Conservation (phyloP, 2,329 filamentous ascomycete genomes). For the Balansia obtecta region DNA sequence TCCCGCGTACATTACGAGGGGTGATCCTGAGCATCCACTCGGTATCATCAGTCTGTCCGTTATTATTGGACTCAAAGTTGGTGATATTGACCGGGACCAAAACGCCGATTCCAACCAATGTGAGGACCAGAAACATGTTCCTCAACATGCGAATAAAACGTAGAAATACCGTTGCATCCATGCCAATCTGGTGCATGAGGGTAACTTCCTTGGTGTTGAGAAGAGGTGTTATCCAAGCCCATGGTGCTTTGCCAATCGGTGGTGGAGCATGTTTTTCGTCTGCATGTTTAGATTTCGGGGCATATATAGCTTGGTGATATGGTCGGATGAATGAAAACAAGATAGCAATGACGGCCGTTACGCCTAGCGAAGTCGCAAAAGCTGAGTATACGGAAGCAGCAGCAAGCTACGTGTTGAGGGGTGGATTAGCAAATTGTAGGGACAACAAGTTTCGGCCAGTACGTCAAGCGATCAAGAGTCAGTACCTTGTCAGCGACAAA, state of each 20-base stretch:
- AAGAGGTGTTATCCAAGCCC: constrained; percentile 75
- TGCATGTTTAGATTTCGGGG: constrained; percentile 83
- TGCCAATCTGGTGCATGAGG: constrained; percentile 68
- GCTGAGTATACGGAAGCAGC: constrained; percentile 58
- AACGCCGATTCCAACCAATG: constrained; percentile 60
- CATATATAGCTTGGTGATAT: constrained; percentile 85
- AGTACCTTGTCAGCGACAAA: constrained; percentile 23
- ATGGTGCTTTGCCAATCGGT: constrained; percentile 71
- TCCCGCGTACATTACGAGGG: constrained; percentile 39
- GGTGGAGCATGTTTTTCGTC: constrained; percentile 85
- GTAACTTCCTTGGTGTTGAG: constrained; percentile 65
- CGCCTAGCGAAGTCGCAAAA: constrained; percentile 64
- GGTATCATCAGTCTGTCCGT: constrained; percentile 6
- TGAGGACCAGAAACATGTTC: constrained; percentile 69
- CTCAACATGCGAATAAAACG: constrained; percentile 84
- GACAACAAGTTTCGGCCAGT: neutral
- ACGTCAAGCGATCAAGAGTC: neutral
- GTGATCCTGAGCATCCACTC: constrained; percentile 48
- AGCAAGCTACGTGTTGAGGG: constrained; percentile 13
- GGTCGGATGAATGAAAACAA: constrained; percentile 83
- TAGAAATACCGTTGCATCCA: constrained; percentile 86
- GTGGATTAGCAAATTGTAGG: neutral
- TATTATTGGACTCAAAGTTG: constrained; percentile 17
- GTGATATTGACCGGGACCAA: constrained; percentile 70
- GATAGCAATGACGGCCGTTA: constrained; percentile 62